Percentiles rank a stretch among this genome's conserved stretches.
Conservation (phyloP, 495 filamentous ascomycete genomes). For the Neurospora terricola region DNA sequence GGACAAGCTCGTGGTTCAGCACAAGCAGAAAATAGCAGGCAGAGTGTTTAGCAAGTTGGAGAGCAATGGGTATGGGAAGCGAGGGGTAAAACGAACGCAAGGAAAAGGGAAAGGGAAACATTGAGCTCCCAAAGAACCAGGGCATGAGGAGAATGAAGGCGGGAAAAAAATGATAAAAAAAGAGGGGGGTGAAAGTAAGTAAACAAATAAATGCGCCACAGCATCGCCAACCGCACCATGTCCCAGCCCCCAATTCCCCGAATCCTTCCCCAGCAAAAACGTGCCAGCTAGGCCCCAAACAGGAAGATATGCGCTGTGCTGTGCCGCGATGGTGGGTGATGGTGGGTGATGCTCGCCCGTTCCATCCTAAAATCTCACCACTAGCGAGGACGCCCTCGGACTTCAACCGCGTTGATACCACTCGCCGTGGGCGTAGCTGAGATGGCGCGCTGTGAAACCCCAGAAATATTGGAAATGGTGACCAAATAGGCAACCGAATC, state of each 20-base stretch:
- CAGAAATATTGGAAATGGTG: background rate
- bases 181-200: background rate
- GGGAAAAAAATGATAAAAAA: too few relatives aligned
- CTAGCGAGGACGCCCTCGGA: background rate
- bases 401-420: background rate
- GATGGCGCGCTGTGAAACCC: background rate
- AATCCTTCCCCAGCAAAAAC: background rate
- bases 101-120: too few relatives aligned
- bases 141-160: too few relatives aligned
- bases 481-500: background rate
- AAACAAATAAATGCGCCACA: background rate
- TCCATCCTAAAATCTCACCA: background rate
- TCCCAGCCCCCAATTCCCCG: too few relatives aligned
- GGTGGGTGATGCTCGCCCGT: background rate
- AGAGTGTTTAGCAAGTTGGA: background rate
- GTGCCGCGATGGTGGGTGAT: background rate
- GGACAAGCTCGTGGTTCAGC: background rate
- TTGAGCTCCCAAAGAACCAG: too few relatives aligned
- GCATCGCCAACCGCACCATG: background rate
- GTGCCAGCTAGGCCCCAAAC: background rate
- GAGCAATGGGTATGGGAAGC: background rate
- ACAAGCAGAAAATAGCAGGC: background rate
- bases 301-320: background rate
- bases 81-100: background rate
- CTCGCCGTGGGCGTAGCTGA: background rate